phyloP scores from a whole-genome alignment of 31 red algal genomes.

The Bonnemaisonia californica region DNA sequence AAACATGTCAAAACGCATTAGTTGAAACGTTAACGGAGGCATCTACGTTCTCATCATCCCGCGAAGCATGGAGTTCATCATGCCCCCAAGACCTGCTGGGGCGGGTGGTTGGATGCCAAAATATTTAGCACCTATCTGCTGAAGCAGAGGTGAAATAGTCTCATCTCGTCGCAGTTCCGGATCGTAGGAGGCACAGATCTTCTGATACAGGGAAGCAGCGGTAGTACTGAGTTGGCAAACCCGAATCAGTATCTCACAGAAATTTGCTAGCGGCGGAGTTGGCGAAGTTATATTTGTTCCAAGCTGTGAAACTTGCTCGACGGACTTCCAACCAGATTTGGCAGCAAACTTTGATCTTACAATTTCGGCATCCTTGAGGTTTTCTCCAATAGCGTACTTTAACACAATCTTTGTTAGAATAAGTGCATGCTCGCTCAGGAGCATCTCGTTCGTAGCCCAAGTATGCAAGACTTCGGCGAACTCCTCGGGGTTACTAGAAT shows the following conservation, averaged over 20 bases:
- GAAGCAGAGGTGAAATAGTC: constrained; percentile 19
- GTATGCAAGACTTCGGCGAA: constrained; percentile 26
- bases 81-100: constrained; percentile 48
- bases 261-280: constrained; percentile 46
- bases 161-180: constrained; percentile 43
- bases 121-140: constrained; percentile 38
- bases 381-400: constrained; percentile 45
- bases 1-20: no score
- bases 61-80: constrained; percentile 64
- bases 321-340: constrained; percentile 44
- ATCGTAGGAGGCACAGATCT: constrained; percentile 32
- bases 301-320: not conserved
- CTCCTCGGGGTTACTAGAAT: constrained; percentile 32
- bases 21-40: no score
- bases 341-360: constrained; percentile 28
- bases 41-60: constrained; percentile 49
- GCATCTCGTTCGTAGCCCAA: constrained; percentile 12
- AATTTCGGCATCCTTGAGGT: constrained; percentile 43
- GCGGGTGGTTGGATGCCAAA: constrained; percentile 58
- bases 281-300: not conserved
- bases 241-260: constrained; percentile 48
- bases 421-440: constrained; percentile 40
- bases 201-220: constrained; percentile 44
- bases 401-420: constrained; percentile 36
- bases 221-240: constrained; percentile 25